A percentile compares a stretch with the other conserved stretches of the same genome.
These are phyloP conservation scores for Penicillium sp. DNA, from an alignment of 2,329 filamentous ascomycete species.

Conservation along the genomic window DNA sequence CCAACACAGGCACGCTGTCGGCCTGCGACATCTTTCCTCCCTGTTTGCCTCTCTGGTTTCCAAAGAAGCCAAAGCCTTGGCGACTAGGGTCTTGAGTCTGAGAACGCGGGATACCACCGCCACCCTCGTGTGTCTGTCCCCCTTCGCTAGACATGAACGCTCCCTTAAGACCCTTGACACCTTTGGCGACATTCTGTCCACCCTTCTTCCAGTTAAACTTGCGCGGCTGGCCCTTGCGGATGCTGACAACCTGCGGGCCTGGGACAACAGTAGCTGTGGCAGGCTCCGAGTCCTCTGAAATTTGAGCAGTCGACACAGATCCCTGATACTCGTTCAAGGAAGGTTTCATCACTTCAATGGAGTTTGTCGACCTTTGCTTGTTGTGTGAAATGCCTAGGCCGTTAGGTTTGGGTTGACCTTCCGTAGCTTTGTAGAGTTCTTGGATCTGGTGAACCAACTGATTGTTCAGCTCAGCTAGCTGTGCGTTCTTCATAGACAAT, in stretches of 20 bases:
- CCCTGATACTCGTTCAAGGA: slow-evolving; percentile 52
- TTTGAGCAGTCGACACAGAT: slow-evolving; percentile 54
- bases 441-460: slow-evolving; percentile 93
- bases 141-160: slow-evolving; percentile 69
- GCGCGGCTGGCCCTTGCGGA: slow-evolving; percentile 87
- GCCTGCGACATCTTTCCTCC: slow-evolving; percentile 43
- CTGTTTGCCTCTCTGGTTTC: slow-evolving; percentile 46
- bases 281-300: slow-evolving; percentile 64
- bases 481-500: slow-evolving; percentile 87
- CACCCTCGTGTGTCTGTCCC: slow-evolving; percentile 44
- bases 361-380: slow-evolving; percentile 51
- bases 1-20: slow-evolving; percentile 43
- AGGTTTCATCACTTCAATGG: slow-evolving; percentile 46
- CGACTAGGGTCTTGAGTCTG: slow-evolving; percentile 47
- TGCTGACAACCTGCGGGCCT: slow-evolving; percentile 91
- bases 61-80: slow-evolving; percentile 71
- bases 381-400: slow-evolving; percentile 61
- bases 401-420: slow-evolving; percentile 37
- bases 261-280: slow-evolving; percentile 57
- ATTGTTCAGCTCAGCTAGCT: slow-evolving; percentile 92
- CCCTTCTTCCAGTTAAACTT: slow-evolving; percentile 99
- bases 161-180: slow-evolving; percentile 91
- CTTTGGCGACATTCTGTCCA: slow-evolving; percentile 88
- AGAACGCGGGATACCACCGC: slow-evolving; percentile 34
- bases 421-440: slow-evolving; percentile 78